phyloP scores from a whole-genome alignment of 164 flowering plant species.

The Chimonanthus praecox region DNA sequence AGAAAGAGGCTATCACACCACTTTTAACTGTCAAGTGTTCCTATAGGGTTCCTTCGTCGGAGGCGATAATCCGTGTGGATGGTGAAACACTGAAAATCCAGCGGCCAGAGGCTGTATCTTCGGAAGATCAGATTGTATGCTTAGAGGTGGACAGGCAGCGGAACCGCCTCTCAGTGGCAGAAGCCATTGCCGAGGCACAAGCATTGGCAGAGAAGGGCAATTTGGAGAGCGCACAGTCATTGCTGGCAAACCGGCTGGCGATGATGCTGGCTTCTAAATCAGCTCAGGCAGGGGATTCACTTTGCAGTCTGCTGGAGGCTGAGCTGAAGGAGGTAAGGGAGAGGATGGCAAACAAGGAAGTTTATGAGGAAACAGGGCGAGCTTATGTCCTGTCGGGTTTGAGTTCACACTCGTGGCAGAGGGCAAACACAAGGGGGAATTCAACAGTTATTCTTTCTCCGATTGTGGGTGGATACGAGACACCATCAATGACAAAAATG shows the following conservation, averaged over 20 bases:
- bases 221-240: slow-evolving; percentile 17
- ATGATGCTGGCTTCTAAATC: slow-evolving; percentile 19
- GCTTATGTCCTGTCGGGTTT: slow-evolving; percentile 32
- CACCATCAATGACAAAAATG: slow-evolving; percentile 22
- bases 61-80: slow-evolving; percentile 9
- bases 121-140: slow-evolving; percentile 5
- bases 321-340: slow-evolving; percentile 26
- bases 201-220: slow-evolving; percentile 27
- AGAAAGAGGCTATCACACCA: not conserved
- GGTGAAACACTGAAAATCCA: slow-evolving; percentile 15
- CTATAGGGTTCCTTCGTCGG: slow-evolving; percentile 18
- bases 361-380: slow-evolving; percentile 24
- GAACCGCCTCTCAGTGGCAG: slow-evolving; percentile 21
- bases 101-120: slow-evolving; percentile 14
- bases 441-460: not conserved
- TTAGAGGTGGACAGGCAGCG: slow-evolving; percentile 32
- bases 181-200: slow-evolving; percentile 24
- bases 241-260: slow-evolving; percentile 13
- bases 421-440: slow-evolving; percentile 31
- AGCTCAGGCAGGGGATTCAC: slow-evolving; percentile 26
- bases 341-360: slow-evolving; percentile 25
- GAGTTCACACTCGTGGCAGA: slow-evolving; percentile 34
- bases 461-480: slow-evolving; percentile 12
- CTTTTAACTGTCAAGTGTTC: slow-evolving; percentile 21
- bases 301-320: slow-evolving; percentile 24